A percentile compares a stretch with the other conserved stretches of the same genome.
Evolutionary conservation across 768 basidiomycete species (phyloP).

Genomic region (Pleurotus tuber-regium): DNA sequence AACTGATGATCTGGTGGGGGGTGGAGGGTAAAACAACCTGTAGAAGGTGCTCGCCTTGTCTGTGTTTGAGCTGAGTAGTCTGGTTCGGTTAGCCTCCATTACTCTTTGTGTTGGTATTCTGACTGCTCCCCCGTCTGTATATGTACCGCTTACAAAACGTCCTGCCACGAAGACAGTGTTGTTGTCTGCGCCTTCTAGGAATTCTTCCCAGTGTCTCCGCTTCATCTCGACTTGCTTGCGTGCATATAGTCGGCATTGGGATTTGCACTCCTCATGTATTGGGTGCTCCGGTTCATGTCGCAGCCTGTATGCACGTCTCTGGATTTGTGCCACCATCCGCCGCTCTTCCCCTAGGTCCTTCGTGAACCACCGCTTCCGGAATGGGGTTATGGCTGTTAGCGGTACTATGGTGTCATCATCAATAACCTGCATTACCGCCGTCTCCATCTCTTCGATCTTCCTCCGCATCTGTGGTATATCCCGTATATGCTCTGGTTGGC

Average conservation of each 20-base stretch:
- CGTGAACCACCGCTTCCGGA: conserved; percentile 21
- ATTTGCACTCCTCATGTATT: background rate
- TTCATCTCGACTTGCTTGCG: background rate
- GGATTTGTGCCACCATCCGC: background rate
- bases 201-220: conserved; percentile 14
- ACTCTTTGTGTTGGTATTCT: conserved; percentile 10
- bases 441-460: conserved; percentile 3
- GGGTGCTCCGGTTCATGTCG: conserved; percentile 1
- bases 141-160: conserved; percentile 10
- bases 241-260: background rate
- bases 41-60: conserved; percentile 1
- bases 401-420: conserved; percentile 8
- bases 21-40: conserved; percentile 16
- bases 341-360: conserved; percentile 11
- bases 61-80: background rate
- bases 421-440: conserved; percentile 12
- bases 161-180: conserved; percentile 15
- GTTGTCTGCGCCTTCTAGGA: conserved; percentile 9
- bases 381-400: conserved; percentile 10
- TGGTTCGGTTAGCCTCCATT: background rate
- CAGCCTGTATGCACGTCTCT: background rate
- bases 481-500: background rate
- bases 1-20: conserved; percentile 10
- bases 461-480: background rate
- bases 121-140: conserved; percentile 7